Conservation (phyloP, 139 green algal species). For the Raphidocelis subcapitata region DNA sequence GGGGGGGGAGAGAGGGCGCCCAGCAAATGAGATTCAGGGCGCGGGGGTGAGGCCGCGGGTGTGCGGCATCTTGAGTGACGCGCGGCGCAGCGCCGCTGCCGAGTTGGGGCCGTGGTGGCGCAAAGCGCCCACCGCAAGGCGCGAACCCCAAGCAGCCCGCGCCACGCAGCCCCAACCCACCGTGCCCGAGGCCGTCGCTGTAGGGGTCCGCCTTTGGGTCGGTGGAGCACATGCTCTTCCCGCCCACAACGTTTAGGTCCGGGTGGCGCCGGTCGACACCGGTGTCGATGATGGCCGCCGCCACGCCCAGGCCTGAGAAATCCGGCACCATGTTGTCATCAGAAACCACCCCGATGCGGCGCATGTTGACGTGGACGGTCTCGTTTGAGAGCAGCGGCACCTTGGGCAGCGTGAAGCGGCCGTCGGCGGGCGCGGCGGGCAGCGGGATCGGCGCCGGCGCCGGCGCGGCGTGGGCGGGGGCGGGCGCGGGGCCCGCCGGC, state of each 20-base stretch:
- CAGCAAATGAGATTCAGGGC: background rate
- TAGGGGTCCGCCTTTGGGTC: background rate
- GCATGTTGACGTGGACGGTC: background rate
- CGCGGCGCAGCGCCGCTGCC: background rate
- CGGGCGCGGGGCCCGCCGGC: too few species aligned
- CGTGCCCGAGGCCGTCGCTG: background rate
- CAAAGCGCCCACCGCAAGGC: background rate
- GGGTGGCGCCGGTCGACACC: conserved; percentile 16
- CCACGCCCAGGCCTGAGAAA: background rate
- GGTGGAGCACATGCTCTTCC: conserved; percentile 13
- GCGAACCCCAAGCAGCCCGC: too few species aligned
- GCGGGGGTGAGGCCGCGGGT: background rate
- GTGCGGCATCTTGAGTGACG: background rate
- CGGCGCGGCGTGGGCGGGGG: too few species aligned
- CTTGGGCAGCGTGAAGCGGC: too few species aligned
- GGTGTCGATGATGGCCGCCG: background rate
- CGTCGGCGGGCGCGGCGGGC: too few species aligned
- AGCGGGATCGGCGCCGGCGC: too few species aligned
- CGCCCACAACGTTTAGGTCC: conserved; percentile 27
- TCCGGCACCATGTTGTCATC: background rate
- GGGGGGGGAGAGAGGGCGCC: background rate
- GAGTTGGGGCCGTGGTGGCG: too few species aligned
- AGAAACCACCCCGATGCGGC: conserved; percentile 1
- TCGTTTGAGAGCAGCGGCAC: background rate
- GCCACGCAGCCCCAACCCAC: too few species aligned